Conservation (phyloP, 768 basidiomycete species). For the Mycena leptocephala region DNA sequence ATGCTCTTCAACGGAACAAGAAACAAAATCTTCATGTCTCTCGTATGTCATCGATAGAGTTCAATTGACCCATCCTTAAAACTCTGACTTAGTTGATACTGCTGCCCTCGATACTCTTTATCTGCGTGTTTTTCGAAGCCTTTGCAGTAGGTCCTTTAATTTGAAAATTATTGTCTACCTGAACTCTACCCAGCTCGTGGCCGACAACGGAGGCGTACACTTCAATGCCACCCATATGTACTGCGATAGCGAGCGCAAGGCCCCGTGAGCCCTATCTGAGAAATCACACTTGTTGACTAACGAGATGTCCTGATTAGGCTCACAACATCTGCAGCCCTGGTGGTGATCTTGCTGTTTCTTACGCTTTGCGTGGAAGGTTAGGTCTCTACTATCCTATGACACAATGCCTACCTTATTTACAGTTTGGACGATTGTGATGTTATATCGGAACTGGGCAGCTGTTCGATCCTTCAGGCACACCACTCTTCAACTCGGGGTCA, state of each 20-base stretch:
- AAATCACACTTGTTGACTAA: neutral
- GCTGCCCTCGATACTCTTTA: neutral
- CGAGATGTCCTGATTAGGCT: neutral
- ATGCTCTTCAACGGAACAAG: neutral
- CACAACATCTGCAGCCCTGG: conserved; percentile 19
- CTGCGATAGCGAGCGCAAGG: neutral
- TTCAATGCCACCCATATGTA: neutral
- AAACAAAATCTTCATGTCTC: neutral
- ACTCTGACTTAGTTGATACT: neutral
- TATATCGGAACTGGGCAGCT: conserved; percentile 12
- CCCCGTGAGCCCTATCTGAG: neutral
- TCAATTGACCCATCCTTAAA: too few relatives aligned
- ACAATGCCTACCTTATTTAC: too few relatives aligned
- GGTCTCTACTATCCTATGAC: neutral
- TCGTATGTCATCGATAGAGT: neutral
- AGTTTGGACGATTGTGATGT: conserved; percentile 17
- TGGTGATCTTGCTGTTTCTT: conserved; percentile 1
- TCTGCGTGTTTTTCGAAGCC: neutral
- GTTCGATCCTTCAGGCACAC: neutral
- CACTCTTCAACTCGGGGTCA: conserved; percentile 8
- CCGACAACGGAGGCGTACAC: neutral
- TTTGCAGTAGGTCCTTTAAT: neutral
- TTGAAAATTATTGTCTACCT: neutral
- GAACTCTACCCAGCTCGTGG: neutral
- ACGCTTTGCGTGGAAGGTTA: conserved; percentile 24